phyloP scores from a whole-genome alignment of 305 asterid species.

The Salvia sclarea region DNA sequence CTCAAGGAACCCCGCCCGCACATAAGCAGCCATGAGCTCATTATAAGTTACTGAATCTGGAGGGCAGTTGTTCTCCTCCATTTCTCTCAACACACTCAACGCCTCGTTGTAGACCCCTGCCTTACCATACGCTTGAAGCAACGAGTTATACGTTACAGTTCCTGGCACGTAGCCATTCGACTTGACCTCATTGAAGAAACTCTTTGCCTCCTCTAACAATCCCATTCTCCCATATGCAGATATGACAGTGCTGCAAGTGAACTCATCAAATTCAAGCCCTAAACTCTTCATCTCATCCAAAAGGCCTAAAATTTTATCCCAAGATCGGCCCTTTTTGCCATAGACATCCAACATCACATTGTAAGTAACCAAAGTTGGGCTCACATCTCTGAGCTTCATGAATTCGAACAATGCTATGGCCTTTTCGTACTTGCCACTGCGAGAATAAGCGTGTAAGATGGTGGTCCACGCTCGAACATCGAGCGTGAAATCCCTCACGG shows the following conservation, averaged over 20 bases:
- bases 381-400: constrained; percentile 59
- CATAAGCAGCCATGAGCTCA: constrained; percentile 90
- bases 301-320: constrained; percentile 67
- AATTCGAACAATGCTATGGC: constrained; percentile 68
- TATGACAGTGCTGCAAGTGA: constrained; percentile 93
- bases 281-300: constrained; percentile 72
- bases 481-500: constrained; percentile 52
- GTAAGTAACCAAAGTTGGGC: constrained; percentile 79
- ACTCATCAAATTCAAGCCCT: constrained; percentile 83
- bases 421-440: constrained; percentile 78
- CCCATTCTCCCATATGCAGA: constrained; percentile 95
- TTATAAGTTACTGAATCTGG: constrained; percentile 87
- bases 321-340: constrained; percentile 82
- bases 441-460: constrained; percentile 74
- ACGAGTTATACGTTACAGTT: constrained; percentile 75
- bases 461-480: constrained; percentile 90
- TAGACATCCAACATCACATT: constrained; percentile 95
- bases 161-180: constrained; percentile 70
- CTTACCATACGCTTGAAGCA: constrained; percentile 89
- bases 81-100: constrained; percentile 69
- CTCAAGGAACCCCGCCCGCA: constrained; percentile 82
- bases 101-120: constrained; percentile 84
- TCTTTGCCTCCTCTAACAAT: constrained; percentile 77
- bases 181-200: constrained; percentile 69
- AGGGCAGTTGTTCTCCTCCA: constrained; percentile 85